phyloP scores from a whole-genome alignment of 2,329 filamentous ascomycete species.

The Aspergillus ochraceus region DNA sequence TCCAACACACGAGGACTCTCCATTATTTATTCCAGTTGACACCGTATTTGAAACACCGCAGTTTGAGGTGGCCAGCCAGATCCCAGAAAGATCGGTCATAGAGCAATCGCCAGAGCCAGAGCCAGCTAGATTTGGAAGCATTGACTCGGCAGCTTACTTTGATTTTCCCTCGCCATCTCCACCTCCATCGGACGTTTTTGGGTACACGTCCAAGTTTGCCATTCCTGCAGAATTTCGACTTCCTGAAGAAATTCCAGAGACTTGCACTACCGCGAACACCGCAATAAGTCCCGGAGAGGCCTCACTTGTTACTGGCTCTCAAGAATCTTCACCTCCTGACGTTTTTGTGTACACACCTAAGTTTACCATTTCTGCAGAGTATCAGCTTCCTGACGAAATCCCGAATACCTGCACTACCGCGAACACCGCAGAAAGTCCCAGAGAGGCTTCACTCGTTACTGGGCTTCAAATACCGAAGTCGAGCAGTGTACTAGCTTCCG shows the following conservation, averaged over 20 bases:
- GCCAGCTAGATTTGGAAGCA: background rate
- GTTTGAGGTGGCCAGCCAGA: background rate
- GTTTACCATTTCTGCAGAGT: slow-evolving; percentile 15
- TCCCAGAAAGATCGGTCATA: background rate
- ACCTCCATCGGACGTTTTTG: slow-evolving; percentile 11
- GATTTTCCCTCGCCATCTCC: background rate
- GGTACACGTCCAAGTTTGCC: slow-evolving; percentile 8
- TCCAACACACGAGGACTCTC: slow-evolving; percentile 10
- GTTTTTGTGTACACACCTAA: slow-evolving; percentile 15
- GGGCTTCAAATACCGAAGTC: background rate
- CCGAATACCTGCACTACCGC: slow-evolving; percentile 1
- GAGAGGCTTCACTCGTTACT: background rate
- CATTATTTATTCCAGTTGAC: slow-evolving; percentile 19
- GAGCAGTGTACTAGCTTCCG: background rate
- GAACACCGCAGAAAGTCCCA: background rate
- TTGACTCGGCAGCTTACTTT: background rate
- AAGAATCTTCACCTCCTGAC: background rate
- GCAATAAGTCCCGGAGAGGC: background rate
- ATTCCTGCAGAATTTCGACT: slow-evolving; percentile 19
- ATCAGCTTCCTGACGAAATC: slow-evolving; percentile 17
- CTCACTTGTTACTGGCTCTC: background rate
- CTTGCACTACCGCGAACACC: background rate
- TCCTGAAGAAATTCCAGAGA: slow-evolving; percentile 13
- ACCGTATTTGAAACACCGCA: slow-evolving; percentile 2
- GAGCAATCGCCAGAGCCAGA: background rate